Evolutionary conservation across 148 eudicot species (phyloP).

Genomic region (Rheum nobile): DNA sequence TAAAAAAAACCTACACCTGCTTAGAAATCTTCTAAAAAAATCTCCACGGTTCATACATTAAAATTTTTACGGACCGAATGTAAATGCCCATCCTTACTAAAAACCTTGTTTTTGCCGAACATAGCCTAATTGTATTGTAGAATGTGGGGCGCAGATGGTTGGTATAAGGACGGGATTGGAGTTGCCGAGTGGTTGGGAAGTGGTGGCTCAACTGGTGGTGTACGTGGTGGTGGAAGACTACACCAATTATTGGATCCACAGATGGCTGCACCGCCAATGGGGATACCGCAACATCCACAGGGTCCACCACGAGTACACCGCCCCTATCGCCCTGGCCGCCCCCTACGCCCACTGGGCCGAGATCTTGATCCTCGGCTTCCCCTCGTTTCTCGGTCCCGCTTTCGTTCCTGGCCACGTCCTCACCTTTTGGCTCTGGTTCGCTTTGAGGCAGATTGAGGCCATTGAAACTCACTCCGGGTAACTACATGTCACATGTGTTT

Average conservation of each 20-base stretch:
- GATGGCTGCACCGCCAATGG: slow-evolving; percentile 69
- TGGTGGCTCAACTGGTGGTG: slow-evolving; percentile 45
- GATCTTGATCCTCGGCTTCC: slow-evolving; percentile 74
- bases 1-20: too few relatives aligned
- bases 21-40: too few relatives aligned
- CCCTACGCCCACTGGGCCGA: slow-evolving; percentile 93
- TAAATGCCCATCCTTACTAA: too few relatives aligned
- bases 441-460: slow-evolving; percentile 83
- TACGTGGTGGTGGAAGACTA: slow-evolving; percentile 75
- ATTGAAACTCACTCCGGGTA: slow-evolving; percentile 97
- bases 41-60: too few relatives aligned
- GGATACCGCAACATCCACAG: slow-evolving; percentile 77
- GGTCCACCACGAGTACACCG: slow-evolving; percentile 87
- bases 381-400: slow-evolving; percentile 81
- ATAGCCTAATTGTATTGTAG: too few relatives aligned
- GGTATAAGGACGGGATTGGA: slow-evolving; percentile 74
- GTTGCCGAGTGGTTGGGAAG: slow-evolving; percentile 64
- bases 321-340: slow-evolving; percentile 74
- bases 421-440: slow-evolving; percentile 86
- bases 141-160: slow-evolving; percentile 33
- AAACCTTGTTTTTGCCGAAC: too few relatives aligned
- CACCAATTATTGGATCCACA: slow-evolving; percentile 81
- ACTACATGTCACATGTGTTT: too few relatives aligned
- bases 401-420: slow-evolving; percentile 76
- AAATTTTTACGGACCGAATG: too few relatives aligned